phyloP scores from a whole-genome alignment of 768 basidiomycete genomes.

The Boletus tomentosulus region DNA sequence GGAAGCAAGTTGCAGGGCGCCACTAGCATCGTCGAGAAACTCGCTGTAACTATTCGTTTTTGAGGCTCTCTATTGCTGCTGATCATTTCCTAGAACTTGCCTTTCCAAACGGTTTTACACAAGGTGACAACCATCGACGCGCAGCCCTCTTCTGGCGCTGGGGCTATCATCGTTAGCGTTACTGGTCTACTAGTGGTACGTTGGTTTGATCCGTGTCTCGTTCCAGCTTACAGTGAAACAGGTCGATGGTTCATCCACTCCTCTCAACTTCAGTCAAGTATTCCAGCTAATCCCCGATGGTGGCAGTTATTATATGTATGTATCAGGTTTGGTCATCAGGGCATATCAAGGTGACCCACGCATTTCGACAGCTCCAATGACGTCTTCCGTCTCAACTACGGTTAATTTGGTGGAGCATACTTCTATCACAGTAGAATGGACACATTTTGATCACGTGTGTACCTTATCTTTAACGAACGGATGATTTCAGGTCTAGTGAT shows the following conservation, averaged over 20 bases:
- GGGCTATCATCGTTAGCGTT: constrained; percentile 72
- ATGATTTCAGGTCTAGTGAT: constrained; percentile 5
- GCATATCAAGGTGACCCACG: constrained; percentile 6
- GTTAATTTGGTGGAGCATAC: constrained; percentile 21
- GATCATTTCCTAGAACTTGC: constrained; percentile 49
- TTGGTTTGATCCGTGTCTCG: constrained; percentile 1
- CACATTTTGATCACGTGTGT: constrained; percentile 18
- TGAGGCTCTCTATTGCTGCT: not conserved
- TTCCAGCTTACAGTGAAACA: constrained; percentile 26
- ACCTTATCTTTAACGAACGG: constrained; percentile 9
- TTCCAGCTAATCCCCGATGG: constrained; percentile 88
- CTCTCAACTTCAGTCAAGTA: constrained; percentile 87
- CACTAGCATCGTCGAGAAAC: constrained; percentile 60
- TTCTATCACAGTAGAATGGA: constrained; percentile 4
- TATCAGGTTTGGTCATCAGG: constrained; percentile 9
- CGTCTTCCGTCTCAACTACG: constrained; percentile 88
- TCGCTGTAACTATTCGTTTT: constrained; percentile 46
- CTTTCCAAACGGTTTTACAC: constrained; percentile 81
- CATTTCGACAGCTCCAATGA: constrained; percentile 62
- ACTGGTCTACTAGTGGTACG: constrained; percentile 80
- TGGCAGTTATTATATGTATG: constrained; percentile 80
- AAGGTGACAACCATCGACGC: constrained; percentile 79
- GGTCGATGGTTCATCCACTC: constrained; percentile 78
- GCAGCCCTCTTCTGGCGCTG: constrained; percentile 68
- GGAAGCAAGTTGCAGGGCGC: constrained; percentile 52